Base-by-base conservation (phyloP, 371 early-diverging fungal genomes). In the Mucor plumbeus region DNA sequence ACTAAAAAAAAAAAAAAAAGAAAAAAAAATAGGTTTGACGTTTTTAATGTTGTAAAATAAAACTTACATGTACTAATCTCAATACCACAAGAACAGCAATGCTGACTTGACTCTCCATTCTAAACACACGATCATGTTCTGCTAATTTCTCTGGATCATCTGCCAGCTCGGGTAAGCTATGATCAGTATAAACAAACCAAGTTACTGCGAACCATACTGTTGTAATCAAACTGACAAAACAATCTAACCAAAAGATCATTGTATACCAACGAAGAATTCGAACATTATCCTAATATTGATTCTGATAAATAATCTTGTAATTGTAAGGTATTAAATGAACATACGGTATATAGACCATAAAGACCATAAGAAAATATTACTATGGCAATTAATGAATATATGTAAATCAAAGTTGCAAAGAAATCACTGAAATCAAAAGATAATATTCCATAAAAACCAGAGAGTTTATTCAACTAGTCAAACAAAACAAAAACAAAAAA, bases 161-260 rank as follows among this genome's bases (percentile, higher is more conserved):
- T 35, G 76, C 77, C 17, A 72, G 61, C 50, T 75, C 80, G 6
- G 77, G 72, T 21, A 78, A 61, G 62, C 78, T 77, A 48, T 80
- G 84, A 59, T 82, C 81, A 6, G 82, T 82, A 50, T 72, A 77
- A 9, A 75, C 69, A 59, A 76, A 84, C 82, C 82, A 81, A 17
- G 71, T 65, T 21, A 80, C 43, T 13, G 82, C 74, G 65, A 82
- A 80, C 64, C 75, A 62, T 8, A 73, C 58, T 5, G 84, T 80
- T 1, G 76, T 66, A 9, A 71, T 63, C 1, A 69, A 48, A 59
- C 77, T 79, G 4, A 82, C 50, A 17, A 79, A 36, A 17, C 80
- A 80, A 64, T 84, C 84, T 19, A 77, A 11, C 82, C 82, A 84
- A 61, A 79, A 84, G 17, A 77, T 74, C 26, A 77, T 71, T 1